Evolutionary conservation across 2,329 filamentous ascomycete genomes (phyloP), one percentile per base, ranked within the genome.

Genomic region (Stachybotrys echinatus): DNA sequence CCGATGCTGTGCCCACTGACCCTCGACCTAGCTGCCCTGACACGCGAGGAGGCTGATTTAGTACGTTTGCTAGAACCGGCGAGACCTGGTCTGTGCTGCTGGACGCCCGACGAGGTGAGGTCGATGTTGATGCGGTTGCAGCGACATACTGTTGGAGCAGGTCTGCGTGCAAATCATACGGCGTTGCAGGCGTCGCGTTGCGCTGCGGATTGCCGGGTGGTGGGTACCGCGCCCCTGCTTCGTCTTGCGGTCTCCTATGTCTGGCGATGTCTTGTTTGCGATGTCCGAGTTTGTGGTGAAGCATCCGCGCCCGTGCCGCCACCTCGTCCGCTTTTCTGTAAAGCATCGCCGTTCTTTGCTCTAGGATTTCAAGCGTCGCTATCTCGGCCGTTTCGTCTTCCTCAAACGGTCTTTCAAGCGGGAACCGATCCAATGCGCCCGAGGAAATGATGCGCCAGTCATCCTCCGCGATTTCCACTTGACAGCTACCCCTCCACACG

Each of bases 311-410:
- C 55, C 71, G 71, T 27, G 71, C 68, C 17, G 76, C 76, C 17
- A 80, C 84, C 72, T 89, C 86, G 62, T 95, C 90, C 4, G 90
- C 89, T 61, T 85, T 83, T 62, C 89, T 89, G 57, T 88, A 90
- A 42, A 95, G 80, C 56, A 87, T 79, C 37, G 83, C 81, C 34
- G 95, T 73, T 54, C 89, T 87, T 65, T 85, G 83, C 67, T 95
- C 89, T 23, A 95, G 68, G 47, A 95, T 92, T 59, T 94, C 89
- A 59, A 95, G 73, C 0, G 89, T 92, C 12, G 85, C 89, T 37
- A 95, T 69, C 64, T 96, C 90, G 56, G 90, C 89, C 63, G 86
- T 83, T 68, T 95, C 91, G 62, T 95, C 90, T 62, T 95, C 89
- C 51, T 88, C 83, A 45, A 94, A 85, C 1, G 89, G 89, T 55